Conservation (phyloP, 2,329 filamentous ascomycete genomes). For the Talaromyces sp. region DNA sequence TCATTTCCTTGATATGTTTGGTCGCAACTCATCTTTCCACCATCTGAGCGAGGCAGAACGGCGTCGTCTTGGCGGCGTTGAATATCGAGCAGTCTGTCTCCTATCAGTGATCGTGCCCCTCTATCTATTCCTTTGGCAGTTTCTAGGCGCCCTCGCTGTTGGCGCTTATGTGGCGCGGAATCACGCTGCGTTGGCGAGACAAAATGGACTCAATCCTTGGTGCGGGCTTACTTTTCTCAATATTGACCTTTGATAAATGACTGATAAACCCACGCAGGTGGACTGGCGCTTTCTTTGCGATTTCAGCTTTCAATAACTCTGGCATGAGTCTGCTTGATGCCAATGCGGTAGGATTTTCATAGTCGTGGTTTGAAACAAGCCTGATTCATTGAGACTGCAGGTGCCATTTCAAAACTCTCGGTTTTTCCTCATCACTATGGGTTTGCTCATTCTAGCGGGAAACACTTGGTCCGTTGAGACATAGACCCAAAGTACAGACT, state of each 20-base stretch:
- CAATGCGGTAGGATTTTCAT: constrained; percentile 38
- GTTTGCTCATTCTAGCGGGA: not conserved
- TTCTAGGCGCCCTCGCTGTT: not conserved
- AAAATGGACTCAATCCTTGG: not conserved
- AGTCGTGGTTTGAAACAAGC: not conserved
- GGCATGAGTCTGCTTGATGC: constrained; percentile 50
- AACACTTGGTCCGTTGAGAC: not conserved
- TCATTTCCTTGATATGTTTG: constrained; percentile 12
- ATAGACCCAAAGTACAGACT: not conserved
- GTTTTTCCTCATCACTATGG: not conserved
- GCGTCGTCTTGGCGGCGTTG: constrained; percentile 42
- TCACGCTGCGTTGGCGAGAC: not conserved
- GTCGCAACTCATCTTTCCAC: constrained; percentile 42
- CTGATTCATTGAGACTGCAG: not conserved
- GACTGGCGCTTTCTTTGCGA: constrained; percentile 42
- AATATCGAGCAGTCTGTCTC: constrained; percentile 38
- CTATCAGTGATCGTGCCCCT: constrained; percentile 18
- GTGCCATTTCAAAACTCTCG: not conserved
- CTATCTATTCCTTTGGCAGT: not conserved
- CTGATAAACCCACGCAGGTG: not conserved
- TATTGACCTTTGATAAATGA: not conserved
- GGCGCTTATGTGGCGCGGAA: not conserved
- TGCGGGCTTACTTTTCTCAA: not conserved
- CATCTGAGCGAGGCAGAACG: constrained; percentile 40
- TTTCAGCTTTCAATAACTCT: constrained; percentile 51